phyloP scores from a whole-genome alignment of 2,329 filamentous ascomycete species.

The Penicillium sp. region DNA sequence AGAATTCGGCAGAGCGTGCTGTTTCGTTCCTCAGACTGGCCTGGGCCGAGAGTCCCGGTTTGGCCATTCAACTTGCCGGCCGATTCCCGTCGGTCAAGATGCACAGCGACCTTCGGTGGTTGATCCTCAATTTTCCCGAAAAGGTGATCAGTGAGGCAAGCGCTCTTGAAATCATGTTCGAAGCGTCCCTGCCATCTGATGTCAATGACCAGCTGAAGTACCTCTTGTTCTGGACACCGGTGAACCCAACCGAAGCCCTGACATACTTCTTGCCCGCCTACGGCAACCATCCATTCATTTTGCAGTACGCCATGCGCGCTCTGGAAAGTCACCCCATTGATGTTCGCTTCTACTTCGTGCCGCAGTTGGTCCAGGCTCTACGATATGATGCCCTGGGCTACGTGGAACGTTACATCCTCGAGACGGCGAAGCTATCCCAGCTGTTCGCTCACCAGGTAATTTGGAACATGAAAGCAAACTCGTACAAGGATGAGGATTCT shows the following conservation, averaged over 20 bases:
- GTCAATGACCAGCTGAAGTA: slow-evolving; percentile 86
- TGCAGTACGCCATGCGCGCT: slow-evolving; percentile 95
- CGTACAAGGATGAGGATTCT: slow-evolving; percentile 94
- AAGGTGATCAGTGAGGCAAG: slow-evolving; percentile 77
- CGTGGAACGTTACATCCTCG: slow-evolving; percentile 91
- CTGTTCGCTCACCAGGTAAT: slow-evolving; percentile 99
- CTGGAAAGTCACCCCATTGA: slow-evolving; percentile 94
- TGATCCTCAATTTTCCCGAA: slow-evolving; percentile 77
- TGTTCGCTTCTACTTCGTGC: slow-evolving; percentile 97
- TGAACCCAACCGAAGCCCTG: slow-evolving; percentile 88
- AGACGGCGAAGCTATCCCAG: slow-evolving; percentile 97
- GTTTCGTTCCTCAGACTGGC: slow-evolving; percentile 69
- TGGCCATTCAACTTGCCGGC: slow-evolving; percentile 79
- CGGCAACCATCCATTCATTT: slow-evolving; percentile 82
- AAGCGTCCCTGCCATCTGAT: slow-evolving; percentile 69
- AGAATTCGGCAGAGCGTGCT: slow-evolving; percentile 50
- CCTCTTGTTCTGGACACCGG: slow-evolving; percentile 84
- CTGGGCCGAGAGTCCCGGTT: slow-evolving; percentile 76
- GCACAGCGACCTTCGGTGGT: slow-evolving; percentile 68
- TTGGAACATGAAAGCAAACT: slow-evolving; percentile 99
- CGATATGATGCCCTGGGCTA: slow-evolving; percentile 92
- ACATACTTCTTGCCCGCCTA: slow-evolving; percentile 91
- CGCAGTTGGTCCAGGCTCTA: slow-evolving; percentile 92
- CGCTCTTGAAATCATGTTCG: slow-evolving; percentile 76
- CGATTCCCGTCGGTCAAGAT: slow-evolving; percentile 74